Conservation (phyloP, 2,329 filamentous ascomycete species). For the Diplodia intermedia region DNA sequence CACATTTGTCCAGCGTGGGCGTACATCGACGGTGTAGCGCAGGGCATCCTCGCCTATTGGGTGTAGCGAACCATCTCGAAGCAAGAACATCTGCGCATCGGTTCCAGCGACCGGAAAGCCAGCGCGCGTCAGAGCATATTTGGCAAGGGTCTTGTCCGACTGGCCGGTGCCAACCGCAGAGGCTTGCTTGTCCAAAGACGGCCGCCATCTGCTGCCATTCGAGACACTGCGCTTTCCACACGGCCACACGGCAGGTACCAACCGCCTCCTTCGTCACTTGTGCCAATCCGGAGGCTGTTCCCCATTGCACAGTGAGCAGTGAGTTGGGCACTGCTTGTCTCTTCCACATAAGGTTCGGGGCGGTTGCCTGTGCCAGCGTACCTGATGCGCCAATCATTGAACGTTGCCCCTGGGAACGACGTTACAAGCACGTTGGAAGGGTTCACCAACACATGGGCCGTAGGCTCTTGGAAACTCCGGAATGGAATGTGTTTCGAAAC, state of each 20-base stretch:
- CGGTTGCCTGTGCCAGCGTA: not conserved
- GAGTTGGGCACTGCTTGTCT: not conserved
- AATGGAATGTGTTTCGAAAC: not conserved
- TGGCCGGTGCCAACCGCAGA: no score
- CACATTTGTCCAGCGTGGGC: not conserved
- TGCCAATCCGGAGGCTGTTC: no score
- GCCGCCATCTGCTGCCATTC: not conserved
- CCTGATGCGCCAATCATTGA: no score
- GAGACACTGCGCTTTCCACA: not conserved
- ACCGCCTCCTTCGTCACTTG: no score
- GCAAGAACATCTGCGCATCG: not conserved
- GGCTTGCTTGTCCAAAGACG: not conserved
- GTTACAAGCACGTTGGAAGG: no score
- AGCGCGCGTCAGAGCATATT: no score
- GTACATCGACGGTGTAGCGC: not conserved
- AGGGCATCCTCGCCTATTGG: not conserved
- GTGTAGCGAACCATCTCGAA: not conserved
- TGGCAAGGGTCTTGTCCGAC: no score
- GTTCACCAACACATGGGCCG: not conserved
- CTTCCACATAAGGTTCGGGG: constrained; percentile 10
- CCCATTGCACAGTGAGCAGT: no score
- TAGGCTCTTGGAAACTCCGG: not conserved
- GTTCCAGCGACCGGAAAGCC: no score
- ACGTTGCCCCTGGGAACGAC: no score
- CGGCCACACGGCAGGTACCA: not conserved